Conservation (phyloP, 2,329 filamentous ascomycete species). For the Fusarium begoniae region DNA sequence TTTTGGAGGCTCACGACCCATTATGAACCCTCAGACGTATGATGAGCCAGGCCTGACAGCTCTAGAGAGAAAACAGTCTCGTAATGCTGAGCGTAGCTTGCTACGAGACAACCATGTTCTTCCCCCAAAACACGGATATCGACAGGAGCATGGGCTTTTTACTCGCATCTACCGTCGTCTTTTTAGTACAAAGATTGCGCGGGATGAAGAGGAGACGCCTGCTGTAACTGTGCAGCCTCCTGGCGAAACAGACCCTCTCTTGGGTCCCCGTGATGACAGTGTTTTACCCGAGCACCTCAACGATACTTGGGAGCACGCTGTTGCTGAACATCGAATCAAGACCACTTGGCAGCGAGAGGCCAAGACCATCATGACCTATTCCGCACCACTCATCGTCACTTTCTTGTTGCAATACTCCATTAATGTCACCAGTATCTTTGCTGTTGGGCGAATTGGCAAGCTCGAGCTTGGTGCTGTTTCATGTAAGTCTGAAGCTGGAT, state of each 20-base stretch:
- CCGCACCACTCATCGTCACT: conserved; percentile 73
- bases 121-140: conserved; percentile 64
- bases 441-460: conserved; percentile 78
- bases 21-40: conserved; percentile 67
- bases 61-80: conserved; percentile 64
- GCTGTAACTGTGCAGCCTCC: conserved; percentile 48
- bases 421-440: conserved; percentile 83
- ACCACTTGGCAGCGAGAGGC: conserved; percentile 93
- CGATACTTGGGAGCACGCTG: conserved; percentile 85
- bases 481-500: conserved; percentile 41
- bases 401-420: conserved; percentile 85
- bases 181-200: conserved; percentile 65
- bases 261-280: conserved; percentile 50
- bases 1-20: conserved; percentile 74
- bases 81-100: conserved; percentile 67
- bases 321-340: conserved; percentile 80
- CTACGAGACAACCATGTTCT: conserved; percentile 71
- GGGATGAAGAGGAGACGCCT: conserved; percentile 50
- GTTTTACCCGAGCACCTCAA: conserved; percentile 67
- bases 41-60: conserved; percentile 61
- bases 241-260: conserved; percentile 54
- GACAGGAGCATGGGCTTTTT: conserved; percentile 47
- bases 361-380: conserved; percentile 79
- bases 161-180: conserved; percentile 55
- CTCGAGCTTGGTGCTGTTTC: conserved; percentile 60